Evolutionary conservation across 345 rosid genomes (phyloP), one percentile per base, ranked within the genome.

Genomic region (Boechera stricta): DNA sequence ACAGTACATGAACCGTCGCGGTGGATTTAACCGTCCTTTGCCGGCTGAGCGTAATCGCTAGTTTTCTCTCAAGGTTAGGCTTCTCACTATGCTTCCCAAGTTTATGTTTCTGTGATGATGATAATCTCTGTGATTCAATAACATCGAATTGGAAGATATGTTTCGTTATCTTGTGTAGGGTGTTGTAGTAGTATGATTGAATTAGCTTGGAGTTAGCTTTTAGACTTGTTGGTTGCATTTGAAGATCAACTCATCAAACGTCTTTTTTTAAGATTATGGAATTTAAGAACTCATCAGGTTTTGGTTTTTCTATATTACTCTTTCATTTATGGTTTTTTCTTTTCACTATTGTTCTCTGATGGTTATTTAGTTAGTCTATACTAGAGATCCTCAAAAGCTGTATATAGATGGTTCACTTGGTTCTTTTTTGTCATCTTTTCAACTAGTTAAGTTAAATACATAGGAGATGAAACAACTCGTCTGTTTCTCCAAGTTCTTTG

Each of bases 1-100:
- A 64, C 92, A 96, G 88, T 96, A 96, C 58, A 93, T 93, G 98
- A 93, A 96, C 72, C 85, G 98, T 24, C 84, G 96, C 56, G 99
- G 98, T 38, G 97, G 97, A 4, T 96, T 96, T 57, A 96, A 93
- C 80, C 86, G 97, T 35, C 97, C 98, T 1, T 80, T 96, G 79
- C 99, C 98, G 0, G 82, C 84, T 0, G 98, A 96, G 85, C 85
- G 83, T 31, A 96, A 90, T 69, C 93, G 92, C 12, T 88, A 86
- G 84, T 24, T 36, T 63, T 36, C 33, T 63, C 24, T 54, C 77
- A 72, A 87, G 88, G 89, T 85, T 57, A 70, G 85, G 72, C 18
- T 21, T 80, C 76, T 29, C 72, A 9, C 29, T 18, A 21, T 29
- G 57, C 45, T 74, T 36, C 44, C 6, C 21, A 44, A 13, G 67